These are phyloP conservation scores for Aphanomyces stellatus DNA, from an alignment of 352 stramenopile species.

Conservation along the genomic window DNA sequence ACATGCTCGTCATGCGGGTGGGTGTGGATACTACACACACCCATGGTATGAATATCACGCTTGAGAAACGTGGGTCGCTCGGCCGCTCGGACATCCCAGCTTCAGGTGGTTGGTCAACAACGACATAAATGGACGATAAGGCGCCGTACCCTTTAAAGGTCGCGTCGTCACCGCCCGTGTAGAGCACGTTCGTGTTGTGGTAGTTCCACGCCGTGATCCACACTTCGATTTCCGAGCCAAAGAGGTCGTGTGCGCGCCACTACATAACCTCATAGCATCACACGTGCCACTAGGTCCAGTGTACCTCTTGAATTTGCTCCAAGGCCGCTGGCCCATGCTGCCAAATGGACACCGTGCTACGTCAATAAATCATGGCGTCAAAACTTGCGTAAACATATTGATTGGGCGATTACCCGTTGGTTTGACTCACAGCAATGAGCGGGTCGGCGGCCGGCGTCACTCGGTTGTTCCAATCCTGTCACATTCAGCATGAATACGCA, in stretches of 20 bases:
- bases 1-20: slow-evolving; percentile 53
- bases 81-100: slow-evolving; percentile 53
- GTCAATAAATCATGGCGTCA: slow-evolving; percentile 5
- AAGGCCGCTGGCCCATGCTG: slow-evolving; percentile 29
- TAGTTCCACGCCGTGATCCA: slow-evolving; percentile 80
- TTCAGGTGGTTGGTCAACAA: not conserved
- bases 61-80: slow-evolving; percentile 38
- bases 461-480: slow-evolving; percentile 72
- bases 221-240: slow-evolving; percentile 64
- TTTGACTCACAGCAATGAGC: slow-evolving; percentile 69
- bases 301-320: slow-evolving; percentile 34
- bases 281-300: not conserved
- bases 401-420: slow-evolving; percentile 46
- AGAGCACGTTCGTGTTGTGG: slow-evolving; percentile 64
- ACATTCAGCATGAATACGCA: no score
- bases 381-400: not conserved
- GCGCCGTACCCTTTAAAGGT: slow-evolving; percentile 38
- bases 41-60: slow-evolving; percentile 56
- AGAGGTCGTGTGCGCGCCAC: slow-evolving; percentile 70
- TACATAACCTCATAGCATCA: slow-evolving; percentile 14
- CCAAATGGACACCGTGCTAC: slow-evolving; percentile 53
- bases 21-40: slow-evolving; percentile 80
- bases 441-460: slow-evolving; percentile 37
- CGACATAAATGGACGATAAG: not conserved
- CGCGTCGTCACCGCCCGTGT: slow-evolving; percentile 74